phyloP scores from a whole-genome alignment of 2,329 filamentous ascomycete genomes.

The Hypoxylon sp. region DNA sequence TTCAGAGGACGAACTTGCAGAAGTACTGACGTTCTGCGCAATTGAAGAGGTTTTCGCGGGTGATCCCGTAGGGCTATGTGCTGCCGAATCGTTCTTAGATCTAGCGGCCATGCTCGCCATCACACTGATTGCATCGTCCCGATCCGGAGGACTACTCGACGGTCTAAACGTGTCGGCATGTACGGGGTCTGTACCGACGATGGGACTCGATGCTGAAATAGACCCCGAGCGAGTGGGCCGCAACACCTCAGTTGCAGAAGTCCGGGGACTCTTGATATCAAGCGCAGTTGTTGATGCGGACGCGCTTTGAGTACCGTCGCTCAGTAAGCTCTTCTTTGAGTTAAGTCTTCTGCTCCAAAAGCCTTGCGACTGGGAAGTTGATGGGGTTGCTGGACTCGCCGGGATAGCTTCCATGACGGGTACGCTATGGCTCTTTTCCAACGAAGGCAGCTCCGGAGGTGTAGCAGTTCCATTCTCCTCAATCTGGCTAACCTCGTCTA shows the following conservation, averaged over 20 bases:
- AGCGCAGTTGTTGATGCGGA: conserved; percentile 65
- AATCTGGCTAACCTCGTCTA: conserved; percentile 62
- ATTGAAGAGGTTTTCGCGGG: conserved; percentile 48
- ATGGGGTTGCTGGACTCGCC: conserved; percentile 48
- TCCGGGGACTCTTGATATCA: conserved; percentile 62
- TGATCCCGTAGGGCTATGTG: conserved; percentile 48
- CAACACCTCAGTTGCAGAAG: conserved; percentile 62
- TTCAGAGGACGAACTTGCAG: conserved; percentile 50
- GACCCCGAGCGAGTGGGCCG: conserved; percentile 73
- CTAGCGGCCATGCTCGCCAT: conserved; percentile 67
- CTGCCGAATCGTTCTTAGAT: conserved; percentile 63
- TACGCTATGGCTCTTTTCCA: conserved; percentile 71
- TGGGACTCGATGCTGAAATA: conserved; percentile 74
- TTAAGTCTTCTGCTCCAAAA: conserved; percentile 67
- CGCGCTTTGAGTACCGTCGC: conserved; percentile 48
- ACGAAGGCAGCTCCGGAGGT: conserved; percentile 59
- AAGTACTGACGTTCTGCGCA: conserved; percentile 31
- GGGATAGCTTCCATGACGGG: conserved; percentile 61
- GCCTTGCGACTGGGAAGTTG: conserved; percentile 53
- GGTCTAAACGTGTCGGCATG: conserved; percentile 76
- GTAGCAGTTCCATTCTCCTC: conserved; percentile 59
- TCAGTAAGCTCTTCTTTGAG: conserved; percentile 55
- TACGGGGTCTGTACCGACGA: conserved; percentile 76
- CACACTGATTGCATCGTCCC: conserved; percentile 71
- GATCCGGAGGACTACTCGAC: conserved; percentile 69